Conservation (phyloP, 2,329 filamentous ascomycete species). For the Paecilomyces variotii region DNA sequence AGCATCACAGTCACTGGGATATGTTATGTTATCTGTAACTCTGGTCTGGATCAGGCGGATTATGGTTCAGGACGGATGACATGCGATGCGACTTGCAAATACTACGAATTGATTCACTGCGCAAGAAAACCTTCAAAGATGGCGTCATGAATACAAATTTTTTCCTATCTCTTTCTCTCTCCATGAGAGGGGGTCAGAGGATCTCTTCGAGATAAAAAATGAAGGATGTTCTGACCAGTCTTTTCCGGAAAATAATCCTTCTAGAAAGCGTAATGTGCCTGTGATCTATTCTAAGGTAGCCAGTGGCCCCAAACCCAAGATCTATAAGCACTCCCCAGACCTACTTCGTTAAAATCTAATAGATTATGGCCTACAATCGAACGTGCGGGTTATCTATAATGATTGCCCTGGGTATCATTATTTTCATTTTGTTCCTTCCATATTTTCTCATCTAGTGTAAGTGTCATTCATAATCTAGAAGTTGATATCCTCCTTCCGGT, state of each 20-base stretch:
- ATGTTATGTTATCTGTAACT: slow-evolving; percentile 1
- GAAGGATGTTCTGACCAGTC: not conserved
- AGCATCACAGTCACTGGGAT: not conserved
- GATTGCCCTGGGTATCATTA: slow-evolving; percentile 1
- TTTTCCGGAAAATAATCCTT: not conserved
- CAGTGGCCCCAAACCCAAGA: not conserved
- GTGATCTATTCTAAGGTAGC: not conserved
- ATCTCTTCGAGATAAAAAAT: not conserved
- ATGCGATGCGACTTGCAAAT: slow-evolving; percentile 6
- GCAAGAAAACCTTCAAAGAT: slow-evolving; percentile 3
- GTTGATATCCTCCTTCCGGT: slow-evolving; percentile 54
- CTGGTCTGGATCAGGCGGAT: slow-evolving; percentile 2
- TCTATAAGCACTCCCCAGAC: not conserved
- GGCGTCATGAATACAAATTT: slow-evolving; percentile 6
- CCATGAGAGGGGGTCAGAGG: not conserved
- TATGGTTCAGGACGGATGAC: slow-evolving; percentile 3
- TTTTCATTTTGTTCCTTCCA: slow-evolving; percentile 6
- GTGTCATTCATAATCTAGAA: slow-evolving; percentile 20
- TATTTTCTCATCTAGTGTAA: slow-evolving; percentile 3
- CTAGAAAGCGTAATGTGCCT: not conserved
- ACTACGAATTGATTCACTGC: slow-evolving; percentile 4
- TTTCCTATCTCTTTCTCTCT: slow-evolving; percentile 1
- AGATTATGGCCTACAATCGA: not conserved
- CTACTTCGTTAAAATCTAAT: not conserved
- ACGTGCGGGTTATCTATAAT: not conserved